Evolutionary conservation across 2,329 filamentous ascomycete genomes (phyloP), one percentile per base, ranked within the genome.

Genomic region (Beauveria scarabaeidicola): DNA sequence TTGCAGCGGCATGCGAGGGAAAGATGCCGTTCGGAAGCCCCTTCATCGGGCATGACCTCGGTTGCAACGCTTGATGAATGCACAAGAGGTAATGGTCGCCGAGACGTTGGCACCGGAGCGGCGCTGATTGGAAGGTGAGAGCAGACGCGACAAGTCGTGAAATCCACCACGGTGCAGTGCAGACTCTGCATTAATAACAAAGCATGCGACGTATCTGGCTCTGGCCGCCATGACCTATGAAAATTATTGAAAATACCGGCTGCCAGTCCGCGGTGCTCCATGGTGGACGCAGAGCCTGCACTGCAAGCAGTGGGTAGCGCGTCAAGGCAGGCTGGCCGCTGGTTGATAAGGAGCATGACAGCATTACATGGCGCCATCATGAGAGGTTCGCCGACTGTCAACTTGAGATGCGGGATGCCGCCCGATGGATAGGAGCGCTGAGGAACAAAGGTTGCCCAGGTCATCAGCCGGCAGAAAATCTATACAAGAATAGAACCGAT

Each of bases 171-270:
- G 15, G 32, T 50, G 54, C 54, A 40, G 27, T 50, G 44, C 13
- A 17, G 21, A n/a, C 43, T 36, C 15, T 56, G 43, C 54, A 48
- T 48, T 41, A 17, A 50, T 44, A 48, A 29, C 29, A 17, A 50
- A 23, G 44, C 54, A 57, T 57, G 54, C 44, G 41, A 57, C 54
- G 32, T 40, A 41, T 57, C 54, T 55, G 19, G 41, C 40, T 40
- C 21, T 57, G 44, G 21, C 13, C 19, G 21, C 4, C 5, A 17
- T 23, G 43, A 19, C 41, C 41, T 47, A 38, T 55, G 27, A 47
- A n/a, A 47, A 17, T 23, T 3, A 27, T 1, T 55, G 23, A 29
- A 46, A 46, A 36, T 36, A 36, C 40, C 43, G 52, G 40, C 43
- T 47, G 13, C 41, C 17, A 55, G 10, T 55, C 38, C 51, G 51